Evolutionary conservation across 208 protist species (phyloP).

Genomic region (Leishmania tarentolae): DNA sequence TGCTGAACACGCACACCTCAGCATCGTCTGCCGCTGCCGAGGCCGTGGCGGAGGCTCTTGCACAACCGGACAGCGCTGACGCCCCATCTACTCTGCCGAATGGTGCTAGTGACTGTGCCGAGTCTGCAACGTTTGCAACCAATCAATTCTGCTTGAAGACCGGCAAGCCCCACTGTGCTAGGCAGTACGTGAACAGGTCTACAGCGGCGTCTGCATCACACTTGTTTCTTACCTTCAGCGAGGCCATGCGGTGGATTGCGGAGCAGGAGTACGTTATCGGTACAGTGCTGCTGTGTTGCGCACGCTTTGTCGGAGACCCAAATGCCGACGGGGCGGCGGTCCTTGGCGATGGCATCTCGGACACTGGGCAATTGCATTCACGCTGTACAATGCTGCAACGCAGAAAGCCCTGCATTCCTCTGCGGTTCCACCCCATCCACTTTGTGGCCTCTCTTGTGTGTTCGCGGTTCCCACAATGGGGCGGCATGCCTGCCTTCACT

Average conservation of each 20-base stretch:
- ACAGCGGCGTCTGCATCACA: slow-evolving; percentile 20
- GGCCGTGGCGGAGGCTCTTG: slow-evolving; percentile 14
- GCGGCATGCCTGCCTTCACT: slow-evolving; percentile 47
- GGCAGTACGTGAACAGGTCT: slow-evolving; percentile 27
- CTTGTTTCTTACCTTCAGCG: slow-evolving; percentile 57
- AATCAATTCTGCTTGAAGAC: slow-evolving; percentile 22
- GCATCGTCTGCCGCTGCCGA: slow-evolving; percentile 11
- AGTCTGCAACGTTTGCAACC: neutral
- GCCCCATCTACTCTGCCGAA: neutral
- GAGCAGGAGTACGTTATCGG: slow-evolving; percentile 89
- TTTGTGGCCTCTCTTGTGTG: slow-evolving; percentile 48
- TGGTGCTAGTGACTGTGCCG: neutral
- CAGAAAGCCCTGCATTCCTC: slow-evolving; percentile 47
- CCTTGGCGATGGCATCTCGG: slow-evolving; percentile 15
- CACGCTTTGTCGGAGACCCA: slow-evolving; percentile 34
- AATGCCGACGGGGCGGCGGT: slow-evolving; percentile 22
- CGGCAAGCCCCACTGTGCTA: slow-evolving; percentile 24
- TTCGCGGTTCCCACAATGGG: slow-evolving; percentile 57
- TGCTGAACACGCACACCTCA: slow-evolving; percentile 4
- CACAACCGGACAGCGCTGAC: neutral
- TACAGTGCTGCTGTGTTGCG: slow-evolving; percentile 66
- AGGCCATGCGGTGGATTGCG: slow-evolving; percentile 73
- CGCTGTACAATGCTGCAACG: slow-evolving; percentile 24
- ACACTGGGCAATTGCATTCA: slow-evolving; percentile 17
- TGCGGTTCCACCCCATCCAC: slow-evolving; percentile 58